phyloP scores from a whole-genome alignment of 1,139 yeast species.

The Lodderomyces pseudojiufengensis region DNA sequence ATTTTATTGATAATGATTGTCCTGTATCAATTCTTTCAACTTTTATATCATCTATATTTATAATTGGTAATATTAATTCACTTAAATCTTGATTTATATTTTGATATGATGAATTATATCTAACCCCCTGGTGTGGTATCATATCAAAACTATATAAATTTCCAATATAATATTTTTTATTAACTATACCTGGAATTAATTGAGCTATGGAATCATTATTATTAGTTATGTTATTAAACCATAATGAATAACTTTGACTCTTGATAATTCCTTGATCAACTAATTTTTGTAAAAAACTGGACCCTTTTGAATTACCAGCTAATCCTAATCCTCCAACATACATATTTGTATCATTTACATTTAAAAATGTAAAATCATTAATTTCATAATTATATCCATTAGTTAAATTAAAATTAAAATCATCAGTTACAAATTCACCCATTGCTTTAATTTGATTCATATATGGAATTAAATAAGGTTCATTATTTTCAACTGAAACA shows the following conservation, averaged over 20 bases:
- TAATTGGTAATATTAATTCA: slow-evolving; percentile 43
- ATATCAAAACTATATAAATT: slow-evolving; percentile 46
- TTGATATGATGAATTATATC: slow-evolving; percentile 20
- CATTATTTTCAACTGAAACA: slow-evolving; percentile 15
- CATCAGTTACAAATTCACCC: slow-evolving; percentile 26
- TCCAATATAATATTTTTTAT: slow-evolving; percentile 43
- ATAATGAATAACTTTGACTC: slow-evolving; percentile 55
- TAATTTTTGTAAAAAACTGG: slow-evolving; percentile 42
- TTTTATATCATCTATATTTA: slow-evolving; percentile 52
- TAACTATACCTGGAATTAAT: slow-evolving; percentile 59
- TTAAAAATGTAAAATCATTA: slow-evolving; percentile 26
- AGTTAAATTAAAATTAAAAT: slow-evolving; percentile 18
- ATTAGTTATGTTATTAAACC: slow-evolving; percentile 26
- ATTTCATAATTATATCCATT: slow-evolving; percentile 15
- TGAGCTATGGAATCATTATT: slow-evolving; percentile 26
- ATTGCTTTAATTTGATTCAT: slow-evolving; percentile 23
- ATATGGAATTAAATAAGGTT: slow-evolving; percentile 24
- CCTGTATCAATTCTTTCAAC: slow-evolving; percentile 44
- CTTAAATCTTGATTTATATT: slow-evolving; percentile 20
- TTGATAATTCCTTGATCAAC: slow-evolving; percentile 30
- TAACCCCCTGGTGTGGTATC: slow-evolving; percentile 36
- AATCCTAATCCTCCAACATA: slow-evolving; percentile 45
- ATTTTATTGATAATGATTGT: slow-evolving; percentile 30
- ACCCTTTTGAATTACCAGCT: slow-evolving; percentile 39
- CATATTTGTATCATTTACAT: slow-evolving; percentile 22